Evolutionary conservation across 2,329 filamentous ascomycete species (phyloP), one percentile per base, ranked within the genome.

Genomic region (Botryosphaeria agaves): DNA sequence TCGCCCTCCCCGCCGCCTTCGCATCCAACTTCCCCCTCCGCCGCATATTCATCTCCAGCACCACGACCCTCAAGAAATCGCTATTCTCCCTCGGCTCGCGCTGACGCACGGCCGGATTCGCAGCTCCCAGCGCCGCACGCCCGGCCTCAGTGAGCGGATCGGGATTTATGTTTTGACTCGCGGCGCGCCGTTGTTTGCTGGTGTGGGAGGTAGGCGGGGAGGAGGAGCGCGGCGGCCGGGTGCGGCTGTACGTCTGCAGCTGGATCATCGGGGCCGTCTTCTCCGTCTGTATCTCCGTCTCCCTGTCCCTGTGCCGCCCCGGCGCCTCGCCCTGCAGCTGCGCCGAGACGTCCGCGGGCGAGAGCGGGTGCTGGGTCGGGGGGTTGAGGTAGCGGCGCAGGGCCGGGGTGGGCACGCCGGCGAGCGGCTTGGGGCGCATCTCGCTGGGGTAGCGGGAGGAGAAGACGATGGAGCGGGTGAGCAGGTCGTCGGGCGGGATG

Each of bases 41-140:
- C 21, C 70, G 62, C 71, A 76, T 76, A 46, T 75, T 74, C 69
- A 75, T 73, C 49, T 76, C 71, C 28, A 75, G 55, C 7, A 75
- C 71, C 11, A 74, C 68, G 38, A 75, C 63, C 20, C 71, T 63
- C 28, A 76, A 49, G 44, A 76, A 76, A 41, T 75, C 63, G 38
- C 64, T 58, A 46, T 76, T 76, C 42, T 76, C 71, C 30, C 71
- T 57, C 17, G 67, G 65, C 41, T 76, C 71, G n/a, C 71, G 60
- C 39, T 69, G 68, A 7, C 69, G 63, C 11, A 62, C 56, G 7
- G 33, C 39, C n/a, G 30, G 39, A 8, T 36, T 44, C n/a, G n/a
- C n/a, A n/a, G n/a, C n/a, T n/a, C n/a, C n/a, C 5, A 49, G 51
- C 19, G 56, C 44, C 12, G 53, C 51, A 34, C 54, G 50, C 11